Base-by-base conservation (phyloP, 163 green algal genomes). In the Scenedesmus sp. region DNA sequence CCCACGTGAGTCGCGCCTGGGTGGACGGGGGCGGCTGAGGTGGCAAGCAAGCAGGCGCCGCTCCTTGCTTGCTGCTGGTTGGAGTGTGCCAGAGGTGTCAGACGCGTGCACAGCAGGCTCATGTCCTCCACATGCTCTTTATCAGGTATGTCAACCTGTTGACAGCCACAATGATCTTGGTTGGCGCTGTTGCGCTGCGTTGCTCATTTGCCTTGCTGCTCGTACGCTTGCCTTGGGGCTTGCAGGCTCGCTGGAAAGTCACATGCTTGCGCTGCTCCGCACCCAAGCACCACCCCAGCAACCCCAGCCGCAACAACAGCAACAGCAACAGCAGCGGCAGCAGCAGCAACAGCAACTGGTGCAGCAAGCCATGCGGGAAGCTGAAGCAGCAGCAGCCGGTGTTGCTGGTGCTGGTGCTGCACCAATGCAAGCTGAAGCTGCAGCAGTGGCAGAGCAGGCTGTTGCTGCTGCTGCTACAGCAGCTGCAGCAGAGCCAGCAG, bases 191-290 rank as follows among this genome's bases (percentile, higher is more conserved):
- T 56, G 49, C n/a, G 6, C 0, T 76, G 65, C 30, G 7, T 76
- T 76, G 9, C 65, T 76, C 30, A 76, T 7, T n/a, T 10, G 5
- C 30, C 65, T 40, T 76, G 65, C 65, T 76, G 59, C 30, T 76
- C 9, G 65, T 76, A 10, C 30, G 6, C 1, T 76, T 16, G 30
- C 12, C 30, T 37, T 20, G 56, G 1, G 2, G 33, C 13, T 4
- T 42, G 72, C 86, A 91, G 86, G 86, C 22, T 86, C 53, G 4
- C 13, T 91, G 76, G 86, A 91, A 35, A 81, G 37, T 30, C 76
- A 86, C n/a, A 68, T 91, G 86, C 15, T 86, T 20, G 37, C 86
- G 18, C 30, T 91, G 35, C 56, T 91, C 20, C 76, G 86, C 30
- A 53, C 53, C 12, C 86, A 91, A 42, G 86, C 86, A n/a, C 59